Base-by-base conservation (phyloP, 176 grass and related monocot species). In the Carex littledalei region DNA sequence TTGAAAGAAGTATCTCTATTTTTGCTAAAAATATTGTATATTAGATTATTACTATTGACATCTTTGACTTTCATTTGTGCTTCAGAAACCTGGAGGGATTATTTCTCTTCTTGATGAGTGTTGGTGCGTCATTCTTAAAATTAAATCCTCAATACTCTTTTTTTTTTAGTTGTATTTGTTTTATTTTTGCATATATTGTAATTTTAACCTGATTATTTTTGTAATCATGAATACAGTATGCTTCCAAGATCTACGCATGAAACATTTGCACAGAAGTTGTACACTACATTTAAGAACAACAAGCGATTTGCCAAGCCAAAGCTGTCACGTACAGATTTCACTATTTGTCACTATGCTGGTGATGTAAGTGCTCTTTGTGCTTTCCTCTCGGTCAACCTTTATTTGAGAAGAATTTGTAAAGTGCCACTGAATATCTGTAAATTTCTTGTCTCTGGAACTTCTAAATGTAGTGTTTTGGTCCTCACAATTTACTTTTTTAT, bases 81-180 rank as follows among this genome's bases (percentile, higher is more conserved):
- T 84, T 65, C 90, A 99, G 96, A 99, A 99, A 99, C 93, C 96
- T 62, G 96, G 96, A 89, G 96, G 96, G 77, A 99, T 99, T 81
- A 89, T 99, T 81, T 76, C 96, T 86, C 96, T 99, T 86, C 90
- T 99, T 60, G 93, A 99, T 85, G 96, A 99, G 85, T 93, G 93
- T 81, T 99, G 96, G 96, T 98, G 89, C 79, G 93, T 59, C 22
- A 22, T 69, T 69, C 47, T 83, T 67, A 68, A 49, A 67, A 83
- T 49, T 67, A 50, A 3, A 88, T 84, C 14, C 18, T 13, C 77
- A 53, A 88, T 87, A 56, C 67, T 18, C 88, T 56, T n/a, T 82
- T 43, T 56, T 56, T 18, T 20, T 47, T 72, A 15, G 14, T 78
- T 78, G 4, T 78, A 78, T 78, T 49, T 57, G 9, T 55, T 32